These are phyloP conservation scores for Cyberlindnera xishuangbannaensis DNA, from an alignment of 805 yeast species.

Conservation along the genomic window DNA sequence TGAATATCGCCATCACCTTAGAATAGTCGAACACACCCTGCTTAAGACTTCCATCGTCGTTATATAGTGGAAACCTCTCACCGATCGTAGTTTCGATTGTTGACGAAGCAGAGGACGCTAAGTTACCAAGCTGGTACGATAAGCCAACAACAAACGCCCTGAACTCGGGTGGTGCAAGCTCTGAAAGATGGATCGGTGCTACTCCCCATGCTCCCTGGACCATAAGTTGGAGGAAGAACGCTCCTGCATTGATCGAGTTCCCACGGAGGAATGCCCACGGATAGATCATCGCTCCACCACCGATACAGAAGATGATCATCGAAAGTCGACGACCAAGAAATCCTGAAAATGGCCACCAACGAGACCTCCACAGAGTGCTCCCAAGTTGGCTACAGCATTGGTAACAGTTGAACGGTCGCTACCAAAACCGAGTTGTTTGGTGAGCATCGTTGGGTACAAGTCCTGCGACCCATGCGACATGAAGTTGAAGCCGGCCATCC, in stretches of 20 bases:
- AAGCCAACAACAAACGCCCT: constrained; percentile 59
- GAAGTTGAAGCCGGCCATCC: constrained; percentile 62
- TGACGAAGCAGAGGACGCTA: constrained; percentile 60
- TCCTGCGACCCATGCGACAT: constrained; percentile 62
- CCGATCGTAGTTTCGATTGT: constrained; percentile 63
- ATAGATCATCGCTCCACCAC: constrained; percentile 57
- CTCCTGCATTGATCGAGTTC: constrained; percentile 51
- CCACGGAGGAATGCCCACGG: constrained; percentile 53
- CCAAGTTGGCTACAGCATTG: constrained; percentile 51
- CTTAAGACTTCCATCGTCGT: constrained; percentile 25
- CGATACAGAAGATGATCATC: constrained; percentile 43
- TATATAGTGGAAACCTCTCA: constrained; percentile 40
- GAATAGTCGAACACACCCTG: constrained; percentile 43
- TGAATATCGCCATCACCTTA: constrained; percentile 59
- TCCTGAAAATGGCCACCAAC: constrained; percentile 50
- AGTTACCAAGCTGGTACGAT: constrained; percentile 63
- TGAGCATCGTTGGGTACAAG: constrained; percentile 50
- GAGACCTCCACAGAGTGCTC: constrained; percentile 54
- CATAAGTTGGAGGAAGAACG: constrained; percentile 53
- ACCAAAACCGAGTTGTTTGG: constrained; percentile 39
- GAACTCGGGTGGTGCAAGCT: constrained; percentile 56
- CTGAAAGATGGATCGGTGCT: constrained; percentile 55
- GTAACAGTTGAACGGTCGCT: constrained; percentile 45
- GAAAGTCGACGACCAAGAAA: constrained; percentile 51
- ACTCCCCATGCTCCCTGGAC: constrained; percentile 73